These are phyloP conservation scores for Rhodotorula sp. DNA, from an alignment of 1,284 basidiomycete species.

Conservation along the genomic window DNA sequence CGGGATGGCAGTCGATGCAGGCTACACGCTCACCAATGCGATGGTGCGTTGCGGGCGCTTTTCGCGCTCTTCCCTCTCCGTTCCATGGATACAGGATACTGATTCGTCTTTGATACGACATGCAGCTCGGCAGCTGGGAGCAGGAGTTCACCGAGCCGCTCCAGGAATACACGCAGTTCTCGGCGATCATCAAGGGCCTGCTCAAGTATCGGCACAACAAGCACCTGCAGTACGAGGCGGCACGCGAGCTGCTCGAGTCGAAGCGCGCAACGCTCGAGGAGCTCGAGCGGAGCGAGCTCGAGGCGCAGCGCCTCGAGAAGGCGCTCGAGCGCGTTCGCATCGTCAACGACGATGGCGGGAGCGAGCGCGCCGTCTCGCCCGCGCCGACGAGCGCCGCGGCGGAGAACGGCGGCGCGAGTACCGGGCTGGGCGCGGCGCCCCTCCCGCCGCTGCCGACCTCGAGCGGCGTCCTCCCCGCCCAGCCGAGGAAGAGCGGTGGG, in stretches of 20 bases:
- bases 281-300: slow-evolving; percentile 86
- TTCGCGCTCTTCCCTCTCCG: not conserved
- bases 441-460: slow-evolving; percentile 21
- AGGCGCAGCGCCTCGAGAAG: slow-evolving; percentile 83
- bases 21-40: slow-evolving; percentile 86
- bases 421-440: not conserved
- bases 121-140: slow-evolving; percentile 84
- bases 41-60: slow-evolving; percentile 61
- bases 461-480: not conserved
- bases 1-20: slow-evolving; percentile 92
- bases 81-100: not conserved
- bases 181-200: slow-evolving; percentile 87
- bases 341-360: slow-evolving; percentile 34
- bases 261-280: slow-evolving; percentile 87
- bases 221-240: slow-evolving; percentile 96
- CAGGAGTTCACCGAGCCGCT: slow-evolving; percentile 92
- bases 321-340: slow-evolving; percentile 61
- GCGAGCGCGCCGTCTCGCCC: slow-evolving; percentile 22
- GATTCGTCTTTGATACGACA: too few species aligned
- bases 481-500: slow-evolving; percentile 56
- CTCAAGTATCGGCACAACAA: slow-evolving; percentile 96
- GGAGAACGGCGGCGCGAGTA: not conserved
- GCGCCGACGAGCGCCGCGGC: not conserved
- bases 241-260: slow-evolving; percentile 82
- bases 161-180: slow-evolving; percentile 95